Evolutionary conservation across 176 grass and related monocot species (phyloP).

Genomic region (Carex parvula): DNA sequence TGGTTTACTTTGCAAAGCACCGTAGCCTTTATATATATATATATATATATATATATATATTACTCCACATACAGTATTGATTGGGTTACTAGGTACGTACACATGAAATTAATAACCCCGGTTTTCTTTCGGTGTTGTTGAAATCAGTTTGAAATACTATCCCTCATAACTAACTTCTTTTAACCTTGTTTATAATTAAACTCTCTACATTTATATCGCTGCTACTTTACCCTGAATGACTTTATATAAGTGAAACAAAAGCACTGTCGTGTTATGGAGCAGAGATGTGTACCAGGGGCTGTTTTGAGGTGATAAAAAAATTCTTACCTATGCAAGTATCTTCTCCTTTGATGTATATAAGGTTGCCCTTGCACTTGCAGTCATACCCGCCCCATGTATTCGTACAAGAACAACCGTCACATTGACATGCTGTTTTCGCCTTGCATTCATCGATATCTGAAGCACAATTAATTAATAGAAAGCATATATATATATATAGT

Average conservation of each 20-base stretch:
- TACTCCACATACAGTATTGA: neutral
- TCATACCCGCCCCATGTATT: constrained; percentile 82
- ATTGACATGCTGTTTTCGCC: constrained; percentile 64
- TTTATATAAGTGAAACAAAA: neutral
- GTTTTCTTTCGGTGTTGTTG: neutral
- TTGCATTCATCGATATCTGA: constrained; percentile 81
- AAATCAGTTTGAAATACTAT: neutral
- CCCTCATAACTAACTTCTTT: neutral
- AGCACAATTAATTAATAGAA: neutral
- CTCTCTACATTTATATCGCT: neutral
- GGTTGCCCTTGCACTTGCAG: constrained; percentile 57
- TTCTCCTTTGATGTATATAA: constrained; percentile 61
- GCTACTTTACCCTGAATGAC: neutral
- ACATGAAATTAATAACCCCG: neutral
- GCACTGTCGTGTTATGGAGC: neutral
- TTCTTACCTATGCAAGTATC: constrained; percentile 76
- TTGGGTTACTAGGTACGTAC: neutral
- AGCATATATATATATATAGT: neutral
- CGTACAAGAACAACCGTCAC: constrained; percentile 64
- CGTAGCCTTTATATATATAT: too few relatives aligned
- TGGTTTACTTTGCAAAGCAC: too few relatives aligned
- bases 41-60: too few relatives aligned
- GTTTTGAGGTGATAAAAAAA: neutral
- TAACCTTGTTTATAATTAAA: neutral
- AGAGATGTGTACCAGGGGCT: neutral